Evolutionary conservation across 805 yeast genomes (phyloP).

Genomic region (Hanseniaspora lindneri): DNA sequence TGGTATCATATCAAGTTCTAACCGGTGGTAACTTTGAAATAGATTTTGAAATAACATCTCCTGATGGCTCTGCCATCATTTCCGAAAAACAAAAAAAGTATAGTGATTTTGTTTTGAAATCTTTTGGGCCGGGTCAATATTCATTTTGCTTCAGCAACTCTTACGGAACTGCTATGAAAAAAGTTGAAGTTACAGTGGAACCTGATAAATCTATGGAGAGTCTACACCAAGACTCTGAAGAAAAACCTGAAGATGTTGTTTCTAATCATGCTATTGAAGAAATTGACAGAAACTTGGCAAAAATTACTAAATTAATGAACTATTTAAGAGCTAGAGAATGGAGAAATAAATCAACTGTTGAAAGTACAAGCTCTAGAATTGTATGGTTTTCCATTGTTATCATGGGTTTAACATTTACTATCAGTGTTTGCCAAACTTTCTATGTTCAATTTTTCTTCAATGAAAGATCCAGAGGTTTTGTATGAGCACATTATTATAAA

Average conservation of each 20-base stretch:
- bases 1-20: constrained; percentile 41
- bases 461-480: constrained; percentile 33
- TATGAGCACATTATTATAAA: constrained; percentile 20
- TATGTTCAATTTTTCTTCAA: constrained; percentile 73
- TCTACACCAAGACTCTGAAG: constrained; percentile 33
- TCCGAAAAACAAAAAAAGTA: constrained; percentile 48
- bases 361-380: constrained; percentile 64
- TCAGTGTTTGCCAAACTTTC: constrained; percentile 67
- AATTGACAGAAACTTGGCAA: constrained; percentile 48
- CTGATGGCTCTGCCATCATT: constrained; percentile 38
- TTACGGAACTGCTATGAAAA: constrained; percentile 52
- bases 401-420: constrained; percentile 60
- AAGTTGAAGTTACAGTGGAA: constrained; percentile 50
- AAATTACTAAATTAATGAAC: constrained; percentile 51
- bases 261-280: constrained; percentile 45
- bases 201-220: constrained; percentile 34
- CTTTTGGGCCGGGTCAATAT: constrained; percentile 49
- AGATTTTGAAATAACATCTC: constrained; percentile 49
- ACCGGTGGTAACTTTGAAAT: constrained; percentile 59
- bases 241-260: constrained; percentile 39
- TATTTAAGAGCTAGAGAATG: constrained; percentile 92
- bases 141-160: constrained; percentile 55
- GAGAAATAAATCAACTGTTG: constrained; percentile 88
- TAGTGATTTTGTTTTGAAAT: constrained; percentile 49
- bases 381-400: constrained; percentile 65